phyloP scores from a whole-genome alignment of 1,139 yeast genomes.

The Nakaseomyces bracarensis region DNA sequence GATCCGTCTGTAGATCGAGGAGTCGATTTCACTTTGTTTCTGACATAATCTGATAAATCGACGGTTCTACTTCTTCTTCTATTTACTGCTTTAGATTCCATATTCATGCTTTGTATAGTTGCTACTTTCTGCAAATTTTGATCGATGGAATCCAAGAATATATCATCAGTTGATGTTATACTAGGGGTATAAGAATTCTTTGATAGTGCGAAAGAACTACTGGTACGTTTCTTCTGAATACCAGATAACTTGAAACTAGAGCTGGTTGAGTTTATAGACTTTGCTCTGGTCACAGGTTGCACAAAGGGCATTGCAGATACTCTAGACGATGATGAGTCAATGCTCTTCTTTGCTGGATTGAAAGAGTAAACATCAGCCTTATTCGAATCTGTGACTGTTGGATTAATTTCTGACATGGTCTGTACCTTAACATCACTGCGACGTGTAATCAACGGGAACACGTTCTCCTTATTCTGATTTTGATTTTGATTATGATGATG shows the following conservation, averaged over 20 bases:
- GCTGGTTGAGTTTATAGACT: background rate
- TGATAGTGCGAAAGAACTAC: background rate
- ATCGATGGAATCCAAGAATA: constrained; percentile 3
- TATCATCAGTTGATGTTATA: background rate
- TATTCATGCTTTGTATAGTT: background rate
- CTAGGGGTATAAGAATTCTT: background rate
- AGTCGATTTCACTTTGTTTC: constrained; percentile 1
- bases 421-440: constrained; percentile 1
- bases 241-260: background rate
- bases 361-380: background rate
- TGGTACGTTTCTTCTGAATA: background rate
- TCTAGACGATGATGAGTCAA: constrained; percentile 2
- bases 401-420: background rate
- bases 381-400: background rate
- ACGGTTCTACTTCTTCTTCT: constrained; percentile 30
- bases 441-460: background rate
- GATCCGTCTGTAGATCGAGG: background rate
- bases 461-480: background rate
- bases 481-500: background rate
- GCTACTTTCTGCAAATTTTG: constrained; percentile 2
- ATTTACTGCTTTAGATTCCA: constrained; percentile 5
- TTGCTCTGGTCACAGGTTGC: background rate
- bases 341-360: constrained; percentile 2
- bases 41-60: constrained; percentile 21
- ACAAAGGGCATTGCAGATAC: background rate